phyloP scores from a whole-genome alignment of 73 alveolate genomes.

The Paramecium caudatum region DNA sequence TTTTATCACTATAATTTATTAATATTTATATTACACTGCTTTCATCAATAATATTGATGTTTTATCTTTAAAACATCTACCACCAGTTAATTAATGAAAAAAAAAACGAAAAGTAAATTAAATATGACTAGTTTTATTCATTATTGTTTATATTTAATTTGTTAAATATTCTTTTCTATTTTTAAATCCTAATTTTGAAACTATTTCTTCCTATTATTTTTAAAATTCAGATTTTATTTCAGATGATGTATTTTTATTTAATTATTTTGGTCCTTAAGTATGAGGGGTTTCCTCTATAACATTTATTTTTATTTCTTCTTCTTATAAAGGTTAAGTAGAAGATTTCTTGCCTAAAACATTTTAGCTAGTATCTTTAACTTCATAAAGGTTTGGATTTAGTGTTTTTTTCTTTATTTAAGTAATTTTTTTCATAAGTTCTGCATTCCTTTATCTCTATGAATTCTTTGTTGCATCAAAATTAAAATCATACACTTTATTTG shows the following conservation, averaged over 20 bases:
- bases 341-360: background rate
- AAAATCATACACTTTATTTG: slow-evolving; percentile 53
- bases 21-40: slow-evolving; percentile 19
- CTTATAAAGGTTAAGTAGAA: slow-evolving; percentile 17
- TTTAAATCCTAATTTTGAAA: slow-evolving; percentile 39
- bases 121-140: background rate
- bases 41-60: background rate
- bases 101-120: slow-evolving; percentile 18
- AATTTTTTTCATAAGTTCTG: background rate
- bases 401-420: slow-evolving; percentile 27
- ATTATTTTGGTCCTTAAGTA: background rate
- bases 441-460: background rate
- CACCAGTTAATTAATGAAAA: slow-evolving; percentile 37
- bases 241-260: background rate
- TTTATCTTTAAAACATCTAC: slow-evolving; percentile 30
- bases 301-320: background rate
- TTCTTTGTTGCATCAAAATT: background rate
- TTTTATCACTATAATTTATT: background rate
- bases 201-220: slow-evolving; percentile 22
- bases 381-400: background rate
- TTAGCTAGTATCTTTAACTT: background rate
- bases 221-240: slow-evolving; percentile 45
- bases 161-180: slow-evolving; percentile 15
- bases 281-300: slow-evolving; percentile 12
- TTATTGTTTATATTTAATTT: background rate